phyloP scores from a whole-genome alignment of 2,329 filamentous ascomycete species.

The Raffaelea albimanens region DNA sequence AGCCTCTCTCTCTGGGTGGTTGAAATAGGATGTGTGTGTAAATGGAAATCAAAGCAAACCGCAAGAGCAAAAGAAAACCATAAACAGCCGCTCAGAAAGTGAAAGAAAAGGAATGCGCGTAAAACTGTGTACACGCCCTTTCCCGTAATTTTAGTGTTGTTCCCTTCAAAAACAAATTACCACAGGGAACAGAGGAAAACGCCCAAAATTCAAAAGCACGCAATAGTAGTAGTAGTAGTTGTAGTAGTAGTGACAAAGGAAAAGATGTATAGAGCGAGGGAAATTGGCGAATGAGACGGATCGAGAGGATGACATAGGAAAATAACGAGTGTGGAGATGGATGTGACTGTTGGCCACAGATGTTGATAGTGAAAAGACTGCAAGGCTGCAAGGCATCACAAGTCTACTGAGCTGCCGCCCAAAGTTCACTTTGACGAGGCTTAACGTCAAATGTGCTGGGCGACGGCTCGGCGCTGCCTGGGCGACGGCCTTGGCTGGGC shows the following conservation, averaged over 20 bases:
- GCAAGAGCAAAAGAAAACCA: not conserved
- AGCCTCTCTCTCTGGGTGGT: not conserved
- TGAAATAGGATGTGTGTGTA: not conserved
- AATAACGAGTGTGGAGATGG: not conserved
- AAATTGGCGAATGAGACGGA: not conserved
- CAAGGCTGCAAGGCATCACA: not conserved
- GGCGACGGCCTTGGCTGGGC: constrained; percentile 45
- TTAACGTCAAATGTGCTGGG: constrained; percentile 6
- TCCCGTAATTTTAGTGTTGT: constrained; percentile 4
- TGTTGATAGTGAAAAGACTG: not conserved
- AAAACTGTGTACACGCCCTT: not conserved
- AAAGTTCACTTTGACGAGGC: constrained; percentile 44
- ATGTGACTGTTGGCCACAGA: not conserved
- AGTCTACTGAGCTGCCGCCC: constrained; percentile 36
- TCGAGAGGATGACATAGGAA: not conserved
- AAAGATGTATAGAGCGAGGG: not conserved
- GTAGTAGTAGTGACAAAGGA: constrained; percentile 1
- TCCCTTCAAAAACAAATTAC: not conserved
- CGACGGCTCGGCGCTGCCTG: constrained; percentile 62
- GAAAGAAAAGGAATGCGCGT: not conserved
- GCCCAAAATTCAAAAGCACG: not conserved
- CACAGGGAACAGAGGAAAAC: not conserved
- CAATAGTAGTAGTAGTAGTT: not conserved
- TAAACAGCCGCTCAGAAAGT: not conserved
- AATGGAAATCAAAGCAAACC: not conserved